Percentiles rank a stretch among this genome's conserved stretches.
Conservation (phyloP, 148 eudicot genomes). For the Bassia scoparia region DNA sequence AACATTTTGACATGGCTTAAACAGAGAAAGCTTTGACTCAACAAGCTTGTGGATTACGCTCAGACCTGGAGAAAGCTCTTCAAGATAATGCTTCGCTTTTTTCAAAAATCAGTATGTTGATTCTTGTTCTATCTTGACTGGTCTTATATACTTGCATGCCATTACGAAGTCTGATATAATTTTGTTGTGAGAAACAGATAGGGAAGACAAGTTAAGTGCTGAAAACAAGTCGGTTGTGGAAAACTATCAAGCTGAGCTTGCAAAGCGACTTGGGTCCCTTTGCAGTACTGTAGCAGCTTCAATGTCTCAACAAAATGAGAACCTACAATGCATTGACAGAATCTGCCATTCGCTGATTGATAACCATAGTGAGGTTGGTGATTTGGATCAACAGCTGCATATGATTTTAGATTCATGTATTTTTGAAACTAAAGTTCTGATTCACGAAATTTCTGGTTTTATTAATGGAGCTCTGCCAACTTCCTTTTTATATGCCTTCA, state of each 20-base stretch:
- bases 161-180: not conserved
- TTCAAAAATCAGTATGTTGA: constrained; percentile 56
- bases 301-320: constrained; percentile 64
- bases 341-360: constrained; percentile 63
- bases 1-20: constrained; percentile 1
- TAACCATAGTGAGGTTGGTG: constrained; percentile 62
- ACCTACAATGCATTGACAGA: constrained; percentile 60
- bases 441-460: not conserved
- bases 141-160: not conserved
- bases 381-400: not conserved
- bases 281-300: constrained; percentile 55
- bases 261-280: constrained; percentile 53
- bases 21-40: constrained; percentile 80
- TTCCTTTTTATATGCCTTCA: constrained; percentile 16
- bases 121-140: not conserved
- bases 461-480: not conserved
- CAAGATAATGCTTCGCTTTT: constrained; percentile 60
- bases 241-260: constrained; percentile 59
- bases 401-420: not conserved
- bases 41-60: constrained; percentile 66
- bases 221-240: constrained; percentile 71
- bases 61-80: constrained; percentile 78
- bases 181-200: constrained; percentile 41
- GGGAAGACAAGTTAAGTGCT: constrained; percentile 74
- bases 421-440: not conserved